Evolutionary conservation across 2,329 filamentous ascomycete genomes (phyloP).

Genomic region (Juglanconis juglandina): DNA sequence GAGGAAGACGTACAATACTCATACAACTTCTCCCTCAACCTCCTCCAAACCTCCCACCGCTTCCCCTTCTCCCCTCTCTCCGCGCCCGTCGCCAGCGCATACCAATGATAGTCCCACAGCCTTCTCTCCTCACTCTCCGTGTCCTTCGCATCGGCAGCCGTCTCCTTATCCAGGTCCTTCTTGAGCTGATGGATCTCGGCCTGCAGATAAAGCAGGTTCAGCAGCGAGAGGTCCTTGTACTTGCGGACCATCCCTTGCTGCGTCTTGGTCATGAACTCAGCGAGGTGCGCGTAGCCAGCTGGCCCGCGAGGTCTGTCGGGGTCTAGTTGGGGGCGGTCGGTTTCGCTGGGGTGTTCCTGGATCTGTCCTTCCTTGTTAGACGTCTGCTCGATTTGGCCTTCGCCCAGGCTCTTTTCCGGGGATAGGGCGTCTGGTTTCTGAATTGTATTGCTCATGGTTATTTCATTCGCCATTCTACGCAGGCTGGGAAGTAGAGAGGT

Average conservation of each 20-base stretch:
- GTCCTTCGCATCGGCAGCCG: neutral
- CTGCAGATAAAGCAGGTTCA: conserved; percentile 14
- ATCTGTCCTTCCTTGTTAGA: neutral
- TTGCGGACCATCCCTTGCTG: conserved; percentile 11
- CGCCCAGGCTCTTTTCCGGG: neutral
- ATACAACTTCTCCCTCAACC: neutral
- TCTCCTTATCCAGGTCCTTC: conserved; percentile 2
- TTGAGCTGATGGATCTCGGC: conserved; percentile 9
- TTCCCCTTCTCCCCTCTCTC: neutral
- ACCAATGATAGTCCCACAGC: conserved; percentile 15
- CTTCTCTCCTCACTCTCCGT: neutral
- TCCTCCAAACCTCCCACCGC: conserved; percentile 11
- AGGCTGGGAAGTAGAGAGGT: too few species aligned
- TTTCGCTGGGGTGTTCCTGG: neutral
- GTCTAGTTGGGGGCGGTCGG: neutral
- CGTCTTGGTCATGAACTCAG: conserved; percentile 13
- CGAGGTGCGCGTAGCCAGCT: conserved; percentile 12
- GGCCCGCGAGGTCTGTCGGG: neutral
- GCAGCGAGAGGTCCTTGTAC: conserved; percentile 12
- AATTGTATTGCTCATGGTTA: neutral
- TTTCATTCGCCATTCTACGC: too few species aligned
- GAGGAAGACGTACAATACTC: conserved; percentile 5
- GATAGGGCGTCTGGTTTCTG: neutral
- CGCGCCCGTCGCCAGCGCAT: conserved; percentile 1
- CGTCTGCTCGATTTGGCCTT: neutral